Base-by-base conservation (phyloP, 2,329 filamentous ascomycete species). In the Diaporthe nobilis region DNA sequence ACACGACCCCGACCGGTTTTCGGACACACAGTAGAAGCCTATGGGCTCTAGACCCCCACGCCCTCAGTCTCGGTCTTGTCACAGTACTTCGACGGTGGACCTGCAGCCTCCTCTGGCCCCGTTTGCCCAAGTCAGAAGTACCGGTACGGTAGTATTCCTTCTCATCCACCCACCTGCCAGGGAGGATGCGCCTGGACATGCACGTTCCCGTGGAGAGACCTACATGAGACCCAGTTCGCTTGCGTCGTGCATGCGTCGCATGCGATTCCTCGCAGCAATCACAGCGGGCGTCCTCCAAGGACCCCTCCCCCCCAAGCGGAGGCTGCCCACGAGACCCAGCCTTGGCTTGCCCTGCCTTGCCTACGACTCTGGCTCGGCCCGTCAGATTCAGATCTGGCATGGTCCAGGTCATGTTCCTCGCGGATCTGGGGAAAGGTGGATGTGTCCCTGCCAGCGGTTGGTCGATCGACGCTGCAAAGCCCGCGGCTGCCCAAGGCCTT, bases 81-180 rank as follows among this genome's bases (percentile, higher is more conserved):
- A 65, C 75, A 37, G 75, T 77, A 77, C 75, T 63, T 77, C 49
- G 28, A 67, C 65, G 44, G 70, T 73, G 73, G 70, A 73, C 72
- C 75, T 73, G 75, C 75, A 77, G 63, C 49, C 60, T 70, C 31
- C 44, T 67, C 42, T 71, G 60, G 60, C 60, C 57, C 67, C 37
- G 47, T 72, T 58, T 49, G 58, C 67, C n/a, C 49, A 51, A 63
- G 68, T 65, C 60, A 75, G 70, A 75, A 58, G 75, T 77, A 77
- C 75, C 55, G 73, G 75, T 77, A 77, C 75, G 57, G 73, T 77
- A 72, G 75, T 57, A 77, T 77, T 71, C 71, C 70, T 37, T 72
- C 61, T 28, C 73, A 55, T 42, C 58, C 25, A 53, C 68, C 75
- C 72, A 57, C 71, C 39, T 49, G 53, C 55, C 55, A 53, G 72